A percentile compares a stretch with the other conserved stretches of the same genome.
phyloP scores from a whole-genome alignment of 2,329 filamentous ascomycete genomes.

The Ceratocystiopsis brevicomis region DNA sequence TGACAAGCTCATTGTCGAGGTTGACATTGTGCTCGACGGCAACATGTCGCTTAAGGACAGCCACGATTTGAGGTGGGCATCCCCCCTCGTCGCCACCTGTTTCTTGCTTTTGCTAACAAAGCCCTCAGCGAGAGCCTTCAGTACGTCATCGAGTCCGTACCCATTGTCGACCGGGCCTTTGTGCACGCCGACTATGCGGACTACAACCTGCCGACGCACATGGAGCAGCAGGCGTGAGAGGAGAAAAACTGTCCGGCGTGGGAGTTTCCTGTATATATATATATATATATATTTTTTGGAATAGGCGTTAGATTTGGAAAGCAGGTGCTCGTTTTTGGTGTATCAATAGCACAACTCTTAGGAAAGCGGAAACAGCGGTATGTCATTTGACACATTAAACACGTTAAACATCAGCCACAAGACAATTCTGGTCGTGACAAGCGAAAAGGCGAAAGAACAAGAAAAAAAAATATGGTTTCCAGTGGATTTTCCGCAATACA shows the following conservation, averaged over 20 bases:
- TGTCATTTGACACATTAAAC: no score
- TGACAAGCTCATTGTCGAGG: constrained; percentile 65
- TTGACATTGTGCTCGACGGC: constrained; percentile 68
- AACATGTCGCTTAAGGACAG: constrained; percentile 57
- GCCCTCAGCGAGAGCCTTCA: constrained; percentile 49
- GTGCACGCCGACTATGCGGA: constrained; percentile 47
- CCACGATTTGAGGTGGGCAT: constrained; percentile 47
- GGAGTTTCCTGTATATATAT: no score
- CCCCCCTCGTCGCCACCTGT: neutral
- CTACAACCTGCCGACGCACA: constrained; percentile 42
- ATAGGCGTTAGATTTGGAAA: no score
- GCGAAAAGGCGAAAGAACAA: no score
- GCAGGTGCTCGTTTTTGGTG: neutral
- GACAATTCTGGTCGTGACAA: no score
- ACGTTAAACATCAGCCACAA: no score
- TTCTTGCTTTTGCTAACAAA: no score
- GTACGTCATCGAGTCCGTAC: constrained; percentile 70
- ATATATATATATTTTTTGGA: no score
- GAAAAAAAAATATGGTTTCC: no score
- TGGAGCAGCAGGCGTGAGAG: constrained; percentile 22
- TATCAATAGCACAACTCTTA: neutral
- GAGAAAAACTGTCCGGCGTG: no score
- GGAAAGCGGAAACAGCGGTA: neutral
- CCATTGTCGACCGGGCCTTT: constrained; percentile 55
- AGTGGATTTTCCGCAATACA: no score